Evolutionary conservation across 306 rosid species (phyloP), one percentile per base, ranked within the genome.

Genomic region (Lotus japonicus): DNA sequence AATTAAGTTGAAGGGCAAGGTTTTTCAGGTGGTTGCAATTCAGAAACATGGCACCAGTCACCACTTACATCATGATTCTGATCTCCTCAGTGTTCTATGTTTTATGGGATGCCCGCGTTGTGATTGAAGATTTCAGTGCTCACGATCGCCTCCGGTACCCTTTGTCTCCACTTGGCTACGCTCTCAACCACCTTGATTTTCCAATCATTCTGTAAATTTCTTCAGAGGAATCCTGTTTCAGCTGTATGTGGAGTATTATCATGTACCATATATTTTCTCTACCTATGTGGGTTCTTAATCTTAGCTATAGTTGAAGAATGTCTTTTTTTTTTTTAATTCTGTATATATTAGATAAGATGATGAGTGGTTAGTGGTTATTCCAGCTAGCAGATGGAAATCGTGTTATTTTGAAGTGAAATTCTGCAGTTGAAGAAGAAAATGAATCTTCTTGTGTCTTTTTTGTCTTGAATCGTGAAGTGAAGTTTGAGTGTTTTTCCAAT

Each of bases 21-120:
- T 41, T 39, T 3, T 36, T 58, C 8, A 9, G 10, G 39, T 21
- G 23, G 23, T 35, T n/a, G 1, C 15, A 11, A 9, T 13, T 21
- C 39, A 53, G 19, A 43, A 26, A 38, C 1, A 77, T 77, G 81
- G 83, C 43, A 14, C 83, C 83, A 17, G 63, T 79, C 33, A 79
- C 77, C 3, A 68, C 64, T 0, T 74, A 70, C 46, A 53, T 79
- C 8, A 41, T 73, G 31, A n/a, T 74, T 10, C 1, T 74, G 14
- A 11, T 74, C 9, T 79, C 80, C 12, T 79, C 83, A 0, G 56
- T 74, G 2, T 68, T 68, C 13, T 62, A 62, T 3, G 51, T 74
- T 62, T 62, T 73, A 14, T 63, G 73, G 73, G 83, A 74, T 54
- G 69, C 73, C 1, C 21, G 31, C 18, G 2, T 7, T 1, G 2